These are phyloP conservation scores for Alternaria brassicicola DNA, from an alignment of 2,329 filamentous ascomycete genomes.

Conservation along the genomic window DNA sequence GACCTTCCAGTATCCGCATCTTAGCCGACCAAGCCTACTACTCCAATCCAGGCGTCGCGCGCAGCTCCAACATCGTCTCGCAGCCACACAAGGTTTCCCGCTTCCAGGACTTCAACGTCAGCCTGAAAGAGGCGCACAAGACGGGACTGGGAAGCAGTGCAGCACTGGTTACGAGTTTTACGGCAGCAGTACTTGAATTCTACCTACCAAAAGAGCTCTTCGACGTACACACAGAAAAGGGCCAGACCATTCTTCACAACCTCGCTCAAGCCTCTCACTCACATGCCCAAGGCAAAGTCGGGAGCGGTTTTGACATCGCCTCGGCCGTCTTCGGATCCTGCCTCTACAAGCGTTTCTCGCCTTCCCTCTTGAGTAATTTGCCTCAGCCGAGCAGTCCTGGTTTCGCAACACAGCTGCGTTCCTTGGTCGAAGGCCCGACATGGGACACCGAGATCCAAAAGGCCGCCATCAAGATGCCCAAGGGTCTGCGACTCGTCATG, in stretches of 20 bases:
- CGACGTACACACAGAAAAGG: conserved; percentile 61
- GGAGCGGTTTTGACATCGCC: conserved; percentile 94
- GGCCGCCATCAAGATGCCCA: conserved; percentile 72
- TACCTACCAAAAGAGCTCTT: conserved; percentile 67
- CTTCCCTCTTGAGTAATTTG: conserved; percentile 69
- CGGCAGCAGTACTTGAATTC: conserved; percentile 75
- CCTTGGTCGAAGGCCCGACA: conserved; percentile 64
- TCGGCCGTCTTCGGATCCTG: conserved; percentile 91
- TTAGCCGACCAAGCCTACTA: conserved; percentile 98
- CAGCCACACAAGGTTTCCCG: conserved; percentile 47
- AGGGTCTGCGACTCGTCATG: conserved; percentile 80
- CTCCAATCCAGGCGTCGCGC: conserved; percentile 58
- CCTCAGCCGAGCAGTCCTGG: conserved; percentile 69
- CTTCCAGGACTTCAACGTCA: conserved; percentile 80
- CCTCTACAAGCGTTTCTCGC: conserved; percentile 90
- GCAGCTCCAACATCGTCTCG: conserved; percentile 2
- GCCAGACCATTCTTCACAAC: conserved; percentile 77
- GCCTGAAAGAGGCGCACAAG: conserved; percentile 82
- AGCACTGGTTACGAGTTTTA: conserved; percentile 87
- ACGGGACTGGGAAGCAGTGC: conserved; percentile 95
- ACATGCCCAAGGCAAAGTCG: conserved; percentile 94
- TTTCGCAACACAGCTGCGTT: conserved; percentile 70
- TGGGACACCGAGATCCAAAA: conserved; percentile 85
- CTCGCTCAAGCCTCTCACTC: conserved; percentile 93
- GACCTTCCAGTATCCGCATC: conserved; percentile 78